A percentile compares a stretch with the other conserved stretches of the same genome.
phyloP scores from a whole-genome alignment of 345 rosid genomes.

The Eucalyptus pauciflora region DNA sequence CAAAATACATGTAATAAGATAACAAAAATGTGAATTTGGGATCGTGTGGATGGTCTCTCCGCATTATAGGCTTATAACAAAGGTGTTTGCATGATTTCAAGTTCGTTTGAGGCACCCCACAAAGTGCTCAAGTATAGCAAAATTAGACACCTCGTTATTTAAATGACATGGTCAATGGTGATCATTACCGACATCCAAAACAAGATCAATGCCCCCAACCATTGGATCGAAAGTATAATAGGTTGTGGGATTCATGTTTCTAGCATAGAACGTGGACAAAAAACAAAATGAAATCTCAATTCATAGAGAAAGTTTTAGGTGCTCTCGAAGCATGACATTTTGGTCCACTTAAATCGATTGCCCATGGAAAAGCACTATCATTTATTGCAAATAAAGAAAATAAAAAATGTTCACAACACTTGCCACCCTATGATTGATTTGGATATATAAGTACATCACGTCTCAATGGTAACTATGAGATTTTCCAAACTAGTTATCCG shows the following conservation, averaged over 20 bases:
- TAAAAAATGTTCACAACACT: not conserved
- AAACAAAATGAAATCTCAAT: not conserved
- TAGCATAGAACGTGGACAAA: rapidly evolving
- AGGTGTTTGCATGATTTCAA: not conserved
- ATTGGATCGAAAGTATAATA: not conserved
- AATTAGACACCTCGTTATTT: not conserved
- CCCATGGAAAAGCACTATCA: not conserved
- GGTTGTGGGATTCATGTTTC: not conserved
- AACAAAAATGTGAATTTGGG: not conserved
- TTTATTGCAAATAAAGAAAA: not conserved
- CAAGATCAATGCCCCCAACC: not conserved
- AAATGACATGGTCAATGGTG: not conserved
- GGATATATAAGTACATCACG: not conserved
- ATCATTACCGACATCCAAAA: not conserved
- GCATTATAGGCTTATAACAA: not conserved
- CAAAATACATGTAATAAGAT: not conserved
- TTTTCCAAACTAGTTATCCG: not conserved
- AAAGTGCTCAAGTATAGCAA: not conserved
- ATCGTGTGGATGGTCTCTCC: not conserved
- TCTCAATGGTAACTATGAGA: not conserved
- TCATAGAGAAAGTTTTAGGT: not conserved
- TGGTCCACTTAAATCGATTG: not conserved
- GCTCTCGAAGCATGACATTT: not conserved
- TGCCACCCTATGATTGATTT: not conserved
- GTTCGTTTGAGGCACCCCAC: not conserved